Evolutionary conservation across 306 rosid species (phyloP), one percentile per base, ranked within the genome.

Genomic region (Sphenostylis stenocarpa): DNA sequence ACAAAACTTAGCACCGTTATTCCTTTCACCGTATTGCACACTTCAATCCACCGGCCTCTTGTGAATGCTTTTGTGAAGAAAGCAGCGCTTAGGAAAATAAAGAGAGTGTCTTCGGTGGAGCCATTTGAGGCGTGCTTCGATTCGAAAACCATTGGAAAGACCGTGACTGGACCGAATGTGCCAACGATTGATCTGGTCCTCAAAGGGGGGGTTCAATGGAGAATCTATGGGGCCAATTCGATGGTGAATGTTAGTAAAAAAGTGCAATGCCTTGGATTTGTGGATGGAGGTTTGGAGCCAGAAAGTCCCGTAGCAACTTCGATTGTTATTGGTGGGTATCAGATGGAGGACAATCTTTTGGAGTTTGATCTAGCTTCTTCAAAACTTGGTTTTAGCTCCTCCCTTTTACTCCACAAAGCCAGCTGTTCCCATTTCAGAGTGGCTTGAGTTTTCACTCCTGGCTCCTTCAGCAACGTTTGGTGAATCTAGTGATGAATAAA

Each of bases 61-160:
- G 69, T 84, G 28, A 33, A 11, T 1, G 82, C 65, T 14, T 87
- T 87, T 43, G 84, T 79, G 15, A 82, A 76, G 45, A 61, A 60
- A 56, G 80, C 86, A 0, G 51, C 1, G 6, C 55, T 4, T 0
- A 78, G 65, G 70, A 87, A 84, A 3, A 84, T 75, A 9, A 81
- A 71, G 9, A 78, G 81, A 10, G 86, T 81, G 70, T 24, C 53
- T 0, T 39, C 78, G 1, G 84, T 75, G 77, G 74, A 23, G 39
- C 86, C 86, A 17, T 84, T 84, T 36, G 81, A 66, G 16, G 86
- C 83, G 3, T 87, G 90, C 45, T 87, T 84, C 21, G 83, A 75
- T 66, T 29, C 82, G 6, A 78, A 15, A 51, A 78, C 47, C 11
- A 19, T 86, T 6, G 43, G 60, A 0, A 73, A 70, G 34, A 67